Evolutionary conservation across 139 green algal species (phyloP), one percentile per base, ranked within the genome.

Genomic region (Coelastrella sp.): DNA sequence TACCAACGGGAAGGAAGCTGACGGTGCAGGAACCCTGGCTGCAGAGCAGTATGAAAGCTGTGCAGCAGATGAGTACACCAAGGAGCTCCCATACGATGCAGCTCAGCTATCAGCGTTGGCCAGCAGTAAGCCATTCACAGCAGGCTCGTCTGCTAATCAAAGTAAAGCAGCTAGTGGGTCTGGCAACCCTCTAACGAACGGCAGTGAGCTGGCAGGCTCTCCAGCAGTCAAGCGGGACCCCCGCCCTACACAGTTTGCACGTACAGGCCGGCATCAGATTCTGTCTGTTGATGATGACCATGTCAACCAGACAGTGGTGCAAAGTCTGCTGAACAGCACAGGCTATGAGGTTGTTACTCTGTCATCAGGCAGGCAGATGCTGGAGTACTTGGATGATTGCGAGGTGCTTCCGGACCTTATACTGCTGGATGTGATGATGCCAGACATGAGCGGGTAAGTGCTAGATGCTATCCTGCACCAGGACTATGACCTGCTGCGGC

Each of bases 381-480:
- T 95, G 59, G 61, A 77, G 5, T 88, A 92, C 74, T 65, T 95
- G 22, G 80, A 86, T 4, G 8, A 19, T 0, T 86, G 64, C 17
- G 78, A 88, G 11, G 91, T 91, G 64, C 84, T 95, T 86, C 92
- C 93, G 10, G 93, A 95, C 87, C 87, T 95, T 58, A 78, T 95
- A 32, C 89, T 95, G 79, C 91, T 95, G 79, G 93, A 95, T 91
- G 88, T 90, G 65, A 59, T 85, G 89, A 92, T 94, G 89, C 89
- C 92, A 22, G 92, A 91, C 60, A 94, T 94, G 89, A 74, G 73
- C 14, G 92, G 87, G 91, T 92, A 64, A 83, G 68, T 76, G 5
- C 5, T 17, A 8, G 22, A 16, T 80, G n/a, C 22, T 13, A 80
- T 32, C n/a, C 4, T 47, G 32, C 32, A 47, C 32, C 32, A 47